Base-by-base conservation (phyloP, 306 rosid species). In the cucumber (Cucumis sativus) region DNA sequence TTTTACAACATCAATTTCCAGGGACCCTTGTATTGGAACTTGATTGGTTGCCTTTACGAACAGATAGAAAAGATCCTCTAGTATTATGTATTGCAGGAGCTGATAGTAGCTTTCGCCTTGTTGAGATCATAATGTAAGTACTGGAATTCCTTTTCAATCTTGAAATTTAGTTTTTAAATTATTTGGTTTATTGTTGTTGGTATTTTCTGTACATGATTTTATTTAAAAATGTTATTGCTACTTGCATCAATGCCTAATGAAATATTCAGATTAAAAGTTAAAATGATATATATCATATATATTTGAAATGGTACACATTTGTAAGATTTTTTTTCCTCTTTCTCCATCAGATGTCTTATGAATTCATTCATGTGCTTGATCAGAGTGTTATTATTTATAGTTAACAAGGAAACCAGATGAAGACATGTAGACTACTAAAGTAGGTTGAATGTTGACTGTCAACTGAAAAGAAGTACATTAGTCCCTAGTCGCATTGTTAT, bases 81-180 rank as follows among this genome's bases (percentile, higher is more conserved):
- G 92, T 92, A 52, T 85, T 95, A 78, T 95, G 99, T 93, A 88
- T 95, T 83, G 98, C 98, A 76, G 99, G 99, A 82, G 96, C 97
- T 77, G 99, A 95, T 89, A 77, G 99, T 88, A 95, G 93, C 86
- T 95, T 92, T 85, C 97, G 97, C 74, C 91, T 95, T 79, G 84
- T 92, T 79, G 99, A 95, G 86, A 84, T 84, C 79, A 85, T 78
- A 66, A 74, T 56, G 99, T 92, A 80, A 80, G 97, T 89, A 78
- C 75, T 80, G 77, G 66, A 74, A 45, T 74, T 87, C 81, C 57
- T 71, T 77, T 67, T 68, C 47, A 58, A 17, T 77, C 3, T 30
- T 55, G 41, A 16, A 21, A 58, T 43, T 61, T 41, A 41, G 71
- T 37, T 41, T 17, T 59, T 20, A 4, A 37, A 59, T 58, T 76